Percentiles rank a stretch among this genome's conserved stretches.
Conservation (phyloP, 352 stramenopile species). For the Globisporangium takayamanum region DNA sequence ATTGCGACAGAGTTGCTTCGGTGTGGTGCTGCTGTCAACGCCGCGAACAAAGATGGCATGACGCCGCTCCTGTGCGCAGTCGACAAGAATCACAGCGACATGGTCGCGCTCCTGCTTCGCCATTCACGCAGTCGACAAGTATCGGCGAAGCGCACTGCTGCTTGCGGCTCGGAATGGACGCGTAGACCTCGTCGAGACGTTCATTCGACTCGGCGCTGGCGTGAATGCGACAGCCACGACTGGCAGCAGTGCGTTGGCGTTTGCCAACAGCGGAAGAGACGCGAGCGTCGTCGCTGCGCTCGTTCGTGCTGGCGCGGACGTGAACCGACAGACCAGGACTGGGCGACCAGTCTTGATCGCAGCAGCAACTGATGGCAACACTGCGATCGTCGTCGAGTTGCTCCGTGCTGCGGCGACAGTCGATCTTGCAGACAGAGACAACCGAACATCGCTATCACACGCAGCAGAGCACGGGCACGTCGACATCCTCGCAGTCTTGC, state of each 20-base stretch:
- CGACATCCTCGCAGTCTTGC: not conserved
- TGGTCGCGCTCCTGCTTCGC: not conserved
- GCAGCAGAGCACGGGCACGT: not conserved
- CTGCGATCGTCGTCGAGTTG: not conserved
- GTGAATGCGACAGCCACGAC: not conserved
- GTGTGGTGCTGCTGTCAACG: slow-evolving; percentile 1
- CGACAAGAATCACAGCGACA: not conserved
- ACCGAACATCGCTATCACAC: not conserved
- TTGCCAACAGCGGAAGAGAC: too few relatives aligned
- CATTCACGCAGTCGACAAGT: not conserved
- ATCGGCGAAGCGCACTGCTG: not conserved
- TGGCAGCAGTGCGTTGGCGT: not conserved
- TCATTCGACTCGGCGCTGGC: not conserved
- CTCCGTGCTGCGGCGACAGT: not conserved
- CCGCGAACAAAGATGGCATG: slow-evolving; percentile 2
- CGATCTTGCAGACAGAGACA: not conserved
- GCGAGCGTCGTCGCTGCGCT: too few relatives aligned
- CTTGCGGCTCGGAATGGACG: not conserved
- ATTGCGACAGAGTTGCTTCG: slow-evolving; percentile 1
- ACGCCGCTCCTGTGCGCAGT: not conserved
- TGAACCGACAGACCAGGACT: too few relatives aligned
- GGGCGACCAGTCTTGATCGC: too few relatives aligned
- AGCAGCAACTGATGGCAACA: not conserved
- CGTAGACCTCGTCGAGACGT: not conserved
- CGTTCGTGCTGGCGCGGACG: too few relatives aligned